Evolutionary conservation across 306 rosid species (phyloP).

Genomic region (Citrullus amarus): DNA sequence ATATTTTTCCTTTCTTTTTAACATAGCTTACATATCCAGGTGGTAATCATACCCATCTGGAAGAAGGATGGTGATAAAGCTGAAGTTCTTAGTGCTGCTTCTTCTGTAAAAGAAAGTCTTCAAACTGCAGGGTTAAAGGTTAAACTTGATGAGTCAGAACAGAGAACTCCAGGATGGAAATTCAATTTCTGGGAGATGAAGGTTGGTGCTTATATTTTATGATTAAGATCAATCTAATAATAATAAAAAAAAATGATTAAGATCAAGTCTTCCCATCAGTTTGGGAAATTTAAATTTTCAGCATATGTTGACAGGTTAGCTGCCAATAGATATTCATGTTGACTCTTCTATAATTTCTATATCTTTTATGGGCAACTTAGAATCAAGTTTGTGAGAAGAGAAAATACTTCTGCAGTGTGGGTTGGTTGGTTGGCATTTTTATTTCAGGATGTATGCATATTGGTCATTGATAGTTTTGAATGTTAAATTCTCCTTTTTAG

Average conservation of each 20-base stretch:
- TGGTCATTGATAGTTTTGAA: background rate
- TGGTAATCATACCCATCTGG: constrained; percentile 91
- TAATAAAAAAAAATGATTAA: background rate
- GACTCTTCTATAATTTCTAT: background rate
- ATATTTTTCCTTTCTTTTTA: background rate
- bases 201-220: constrained; percentile 32
- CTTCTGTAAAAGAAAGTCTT: constrained; percentile 46
- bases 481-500: background rate
- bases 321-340: background rate
- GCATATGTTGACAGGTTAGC: background rate
- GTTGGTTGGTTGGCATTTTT: background rate
- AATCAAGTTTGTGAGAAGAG: background rate
- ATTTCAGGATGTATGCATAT: constrained; percentile 13
- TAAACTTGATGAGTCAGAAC: constrained; percentile 81
- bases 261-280: background rate
- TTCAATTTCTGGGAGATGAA: constrained; percentile 99
- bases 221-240: background rate
- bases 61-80: constrained; percentile 68
- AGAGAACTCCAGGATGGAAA: constrained; percentile 97
- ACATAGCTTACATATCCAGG: constrained; percentile 33
- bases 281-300: background rate
- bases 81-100: constrained; percentile 59
- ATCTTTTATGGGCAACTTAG: background rate
- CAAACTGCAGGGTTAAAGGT: constrained; percentile 56
- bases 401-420: background rate